These are phyloP conservation scores for Septoria petroselini DNA, from an alignment of 2,329 filamentous ascomycete genomes.

Conservation along the genomic window DNA sequence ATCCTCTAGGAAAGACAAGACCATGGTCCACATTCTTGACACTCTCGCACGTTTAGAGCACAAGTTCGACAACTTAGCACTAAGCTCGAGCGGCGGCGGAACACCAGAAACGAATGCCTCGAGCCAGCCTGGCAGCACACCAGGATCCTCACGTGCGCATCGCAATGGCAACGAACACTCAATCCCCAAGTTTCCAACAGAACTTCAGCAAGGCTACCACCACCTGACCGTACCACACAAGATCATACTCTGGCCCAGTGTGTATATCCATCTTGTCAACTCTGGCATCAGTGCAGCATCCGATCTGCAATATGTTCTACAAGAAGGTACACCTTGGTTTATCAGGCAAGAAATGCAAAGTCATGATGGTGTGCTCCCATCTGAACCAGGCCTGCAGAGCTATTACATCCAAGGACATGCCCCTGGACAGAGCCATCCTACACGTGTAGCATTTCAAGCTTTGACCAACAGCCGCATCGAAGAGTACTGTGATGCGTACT, in stretches of 20 bases:
- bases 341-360: constrained; percentile 37
- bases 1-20: constrained; percentile 58
- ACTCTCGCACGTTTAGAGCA: constrained; percentile 54
- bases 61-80: constrained; percentile 51
- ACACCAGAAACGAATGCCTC: constrained; percentile 23
- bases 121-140: constrained; percentile 16
- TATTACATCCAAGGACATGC: constrained; percentile 22
- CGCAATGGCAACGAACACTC: constrained; percentile 13
- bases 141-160: constrained; percentile 14
- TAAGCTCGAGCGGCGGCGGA: constrained; percentile 17
- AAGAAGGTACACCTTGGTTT: constrained; percentile 43
- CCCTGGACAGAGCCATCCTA: constrained; percentile 15
- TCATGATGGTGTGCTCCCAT: constrained; percentile 33
- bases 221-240: constrained; percentile 49
- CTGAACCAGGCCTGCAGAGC: constrained; percentile 31
- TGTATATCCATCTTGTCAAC: constrained; percentile 40
- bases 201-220: constrained; percentile 27
- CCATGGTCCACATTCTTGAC: constrained; percentile 59
- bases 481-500: constrained; percentile 54
- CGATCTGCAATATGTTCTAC: constrained; percentile 39
- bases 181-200: constrained; percentile 18
- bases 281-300: constrained; percentile 36
- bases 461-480: constrained; percentile 53
- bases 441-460: constrained; percentile 34
- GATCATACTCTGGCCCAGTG: constrained; percentile 49